These are phyloP conservation scores for Xylariaceae sp. DNA, from an alignment of 2,329 filamentous ascomycete species.

Conservation along the genomic window DNA sequence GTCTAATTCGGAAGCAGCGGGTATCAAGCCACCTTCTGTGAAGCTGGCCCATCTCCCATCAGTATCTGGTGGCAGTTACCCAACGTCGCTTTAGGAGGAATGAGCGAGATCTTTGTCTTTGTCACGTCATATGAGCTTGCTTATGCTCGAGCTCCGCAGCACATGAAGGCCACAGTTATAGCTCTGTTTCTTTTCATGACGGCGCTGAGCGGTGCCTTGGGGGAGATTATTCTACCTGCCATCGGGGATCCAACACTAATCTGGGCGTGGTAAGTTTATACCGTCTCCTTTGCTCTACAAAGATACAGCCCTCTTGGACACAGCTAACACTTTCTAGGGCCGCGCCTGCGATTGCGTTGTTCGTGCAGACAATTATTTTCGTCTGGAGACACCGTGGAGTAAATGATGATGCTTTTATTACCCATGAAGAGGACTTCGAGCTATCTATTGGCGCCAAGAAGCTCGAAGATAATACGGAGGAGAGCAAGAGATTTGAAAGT, in stretches of 20 bases:
- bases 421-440: constrained; percentile 27
- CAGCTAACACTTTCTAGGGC: not conserved
- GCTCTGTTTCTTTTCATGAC: not conserved
- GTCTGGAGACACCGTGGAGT: constrained; percentile 44
- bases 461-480: not conserved
- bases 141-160: not conserved
- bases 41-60: not conserved
- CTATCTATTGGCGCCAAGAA: constrained; percentile 5
- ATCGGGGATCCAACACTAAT: not conserved
- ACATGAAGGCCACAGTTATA: not conserved
- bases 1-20: not conserved
- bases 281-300: too few species aligned
- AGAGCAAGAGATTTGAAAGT: too few species aligned
- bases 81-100: not conserved
- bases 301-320: too few species aligned
- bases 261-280: not conserved
- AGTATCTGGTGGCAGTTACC: not conserved
- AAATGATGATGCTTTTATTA: constrained; percentile 46
- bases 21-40: not conserved
- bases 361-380: constrained; percentile 36
- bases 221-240: not conserved
- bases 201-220: not conserved
- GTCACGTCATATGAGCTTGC: not conserved
- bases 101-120: not conserved
- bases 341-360: not conserved